Conservation (phyloP, 306 rosid genomes). For the Notholithocarpus densiflorus region DNA sequence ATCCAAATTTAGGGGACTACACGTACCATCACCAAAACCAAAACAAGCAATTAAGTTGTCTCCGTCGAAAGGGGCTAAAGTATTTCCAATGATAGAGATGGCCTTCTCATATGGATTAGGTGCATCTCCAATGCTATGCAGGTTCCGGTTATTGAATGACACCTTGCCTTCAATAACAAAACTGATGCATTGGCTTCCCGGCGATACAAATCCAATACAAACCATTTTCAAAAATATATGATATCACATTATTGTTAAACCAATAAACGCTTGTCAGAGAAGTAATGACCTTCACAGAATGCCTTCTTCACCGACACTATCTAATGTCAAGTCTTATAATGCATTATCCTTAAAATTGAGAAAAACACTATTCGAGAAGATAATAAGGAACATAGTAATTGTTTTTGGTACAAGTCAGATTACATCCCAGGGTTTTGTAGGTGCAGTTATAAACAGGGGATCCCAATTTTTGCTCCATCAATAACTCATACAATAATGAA, state of each 20-base stretch:
- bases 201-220: constrained; percentile 4
- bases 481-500: not conserved
- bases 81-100: constrained; percentile 67
- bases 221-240: not conserved
- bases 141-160: constrained; percentile 69
- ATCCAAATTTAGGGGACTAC: constrained; percentile 10
- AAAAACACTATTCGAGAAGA: not conserved
- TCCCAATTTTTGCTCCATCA: not conserved
- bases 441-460: not conserved
- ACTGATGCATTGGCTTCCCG: constrained; percentile 22
- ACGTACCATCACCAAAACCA: constrained; percentile 88
- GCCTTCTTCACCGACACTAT: not conserved
- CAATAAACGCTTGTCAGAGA: not conserved
- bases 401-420: not conserved
- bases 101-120: constrained; percentile 94
- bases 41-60: constrained; percentile 90
- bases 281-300: not conserved
- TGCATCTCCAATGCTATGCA: constrained; percentile 62
- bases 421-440: not conserved
- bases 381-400: not conserved
- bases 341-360: not conserved
- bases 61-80: constrained; percentile 83
- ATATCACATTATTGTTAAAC: not conserved
- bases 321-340: not conserved
- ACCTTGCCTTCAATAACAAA: constrained; percentile 51